These are phyloP conservation scores for Arabidopsis suecica DNA, from an alignment of 345 rosid genomes.

Conservation along the genomic window DNA sequence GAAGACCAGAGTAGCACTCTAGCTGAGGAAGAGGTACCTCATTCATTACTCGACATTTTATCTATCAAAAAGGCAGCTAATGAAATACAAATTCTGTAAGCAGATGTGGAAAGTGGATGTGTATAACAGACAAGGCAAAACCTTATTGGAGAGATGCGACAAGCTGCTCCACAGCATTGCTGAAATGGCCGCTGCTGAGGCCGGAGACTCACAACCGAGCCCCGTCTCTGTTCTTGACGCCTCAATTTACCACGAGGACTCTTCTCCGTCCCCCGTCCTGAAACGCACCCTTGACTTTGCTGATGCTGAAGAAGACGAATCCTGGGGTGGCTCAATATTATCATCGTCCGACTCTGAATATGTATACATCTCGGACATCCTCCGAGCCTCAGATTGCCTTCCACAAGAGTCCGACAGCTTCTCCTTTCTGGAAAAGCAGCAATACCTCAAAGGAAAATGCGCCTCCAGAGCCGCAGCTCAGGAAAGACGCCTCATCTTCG, in stretches of 20 bases:
- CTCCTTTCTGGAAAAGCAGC: constrained; percentile 75
- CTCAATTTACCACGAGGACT: constrained; percentile 81
- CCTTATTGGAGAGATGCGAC: constrained; percentile 81
- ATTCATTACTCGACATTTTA: too few species aligned
- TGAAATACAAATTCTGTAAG: background rate
- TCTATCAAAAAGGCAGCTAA: too few species aligned
- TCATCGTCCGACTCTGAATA: constrained; percentile 60
- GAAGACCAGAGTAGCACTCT: constrained; percentile 55
- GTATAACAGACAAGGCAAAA: constrained; percentile 62
- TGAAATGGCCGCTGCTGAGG: constrained; percentile 53
- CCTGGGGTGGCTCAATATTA: constrained; percentile 55
- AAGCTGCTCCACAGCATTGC: constrained; percentile 90
- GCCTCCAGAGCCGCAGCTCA: constrained; percentile 56
- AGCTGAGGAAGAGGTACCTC: constrained; percentile 62
- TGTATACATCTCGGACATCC: constrained; percentile 70
- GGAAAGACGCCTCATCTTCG: constrained; percentile 73
- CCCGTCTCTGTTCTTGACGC: constrained; percentile 95
- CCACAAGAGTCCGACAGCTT: constrained; percentile 68
- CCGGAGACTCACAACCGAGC: constrained; percentile 82
- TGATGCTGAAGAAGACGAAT: constrained; percentile 56
- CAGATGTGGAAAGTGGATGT: constrained; percentile 69
- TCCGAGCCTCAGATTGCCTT: constrained; percentile 61
- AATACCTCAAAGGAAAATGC: constrained; percentile 61
- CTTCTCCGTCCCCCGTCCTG: constrained; percentile 81
- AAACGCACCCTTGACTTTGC: constrained; percentile 72